Conservation (phyloP, 1,139 yeast species). For the Waltiozyma sp. region DNA sequence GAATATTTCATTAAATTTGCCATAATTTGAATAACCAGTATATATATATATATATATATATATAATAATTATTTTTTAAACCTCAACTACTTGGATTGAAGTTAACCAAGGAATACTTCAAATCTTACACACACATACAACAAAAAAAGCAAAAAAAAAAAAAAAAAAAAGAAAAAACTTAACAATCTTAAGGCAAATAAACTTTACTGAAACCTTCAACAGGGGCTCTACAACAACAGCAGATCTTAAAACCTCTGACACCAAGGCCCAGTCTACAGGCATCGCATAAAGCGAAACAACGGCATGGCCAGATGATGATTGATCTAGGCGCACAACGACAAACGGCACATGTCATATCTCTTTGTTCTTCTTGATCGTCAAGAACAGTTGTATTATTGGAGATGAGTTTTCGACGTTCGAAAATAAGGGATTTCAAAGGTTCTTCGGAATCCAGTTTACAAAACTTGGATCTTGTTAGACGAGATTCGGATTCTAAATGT, state of each 20-base stretch:
- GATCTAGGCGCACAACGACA: conserved; percentile 71
- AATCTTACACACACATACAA: too few species aligned
- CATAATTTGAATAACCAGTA: too few species aligned
- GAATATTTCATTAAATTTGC: too few species aligned
- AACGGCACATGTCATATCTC: conserved; percentile 48
- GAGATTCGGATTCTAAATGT: conserved; percentile 14
- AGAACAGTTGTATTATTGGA: neutral
- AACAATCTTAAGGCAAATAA: conserved; percentile 41
- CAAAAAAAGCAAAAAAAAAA: too few species aligned
- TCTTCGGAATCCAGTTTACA: conserved; percentile 19
- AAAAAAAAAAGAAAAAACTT: too few species aligned
- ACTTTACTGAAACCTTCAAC: conserved; percentile 51
- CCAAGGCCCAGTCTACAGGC: conserved; percentile 71
- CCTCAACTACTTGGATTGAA: too few species aligned
- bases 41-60: too few species aligned
- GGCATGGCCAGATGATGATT: conserved; percentile 86
- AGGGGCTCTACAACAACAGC: conserved; percentile 74
- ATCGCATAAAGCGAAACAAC: conserved; percentile 82
- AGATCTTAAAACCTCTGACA: conserved; percentile 60
- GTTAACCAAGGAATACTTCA: too few species aligned
- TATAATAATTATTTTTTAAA: too few species aligned
- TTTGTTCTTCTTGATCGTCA: conserved; percentile 11
- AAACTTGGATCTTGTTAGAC: conserved; percentile 25
- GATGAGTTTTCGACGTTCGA: conserved; percentile 10
- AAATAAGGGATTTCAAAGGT: conserved; percentile 19